Conservation (phyloP, 2,329 filamentous ascomycete species). For the Xylaria sp. region DNA sequence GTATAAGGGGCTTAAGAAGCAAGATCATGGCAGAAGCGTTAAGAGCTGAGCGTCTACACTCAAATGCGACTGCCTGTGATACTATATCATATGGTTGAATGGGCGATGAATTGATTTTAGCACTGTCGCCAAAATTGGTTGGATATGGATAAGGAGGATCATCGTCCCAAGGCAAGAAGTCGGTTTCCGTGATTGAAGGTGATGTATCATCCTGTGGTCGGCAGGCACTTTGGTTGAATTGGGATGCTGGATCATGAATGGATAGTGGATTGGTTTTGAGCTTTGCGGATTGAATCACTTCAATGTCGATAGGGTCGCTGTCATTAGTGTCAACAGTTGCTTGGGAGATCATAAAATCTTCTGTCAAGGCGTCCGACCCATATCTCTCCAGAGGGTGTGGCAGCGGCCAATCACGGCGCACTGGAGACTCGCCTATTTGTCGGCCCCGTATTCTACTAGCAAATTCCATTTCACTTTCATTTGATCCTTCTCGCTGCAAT, state of each 20-base stretch:
- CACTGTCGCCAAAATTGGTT: constrained; percentile 38
- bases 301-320: constrained; percentile 39
- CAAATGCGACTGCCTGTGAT: constrained; percentile 65
- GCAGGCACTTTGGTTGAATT: constrained; percentile 17
- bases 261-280: constrained; percentile 24
- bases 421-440: constrained; percentile 50
- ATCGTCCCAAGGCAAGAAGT: constrained; percentile 68
- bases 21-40: constrained; percentile 71
- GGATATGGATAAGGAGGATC: constrained; percentile 68
- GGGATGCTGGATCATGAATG: constrained; percentile 21
- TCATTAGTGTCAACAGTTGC: constrained; percentile 47
- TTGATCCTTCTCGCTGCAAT: constrained; percentile 24
- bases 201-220: constrained; percentile 54
- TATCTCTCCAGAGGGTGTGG: constrained; percentile 39
- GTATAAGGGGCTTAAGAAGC: constrained; percentile 67
- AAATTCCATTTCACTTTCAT: constrained; percentile 53
- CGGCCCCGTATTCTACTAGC: constrained; percentile 60
- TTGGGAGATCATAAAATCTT: constrained; percentile 49
- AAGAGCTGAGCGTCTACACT: constrained; percentile 65
- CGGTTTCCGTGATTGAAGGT: constrained; percentile 63
- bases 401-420: constrained; percentile 36
- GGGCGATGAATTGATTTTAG: constrained; percentile 49
- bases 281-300: constrained; percentile 26
- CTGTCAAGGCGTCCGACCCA: constrained; percentile 44
- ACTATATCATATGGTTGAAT: constrained; percentile 68